Evolutionary conservation across 495 filamentous ascomycete species (phyloP).

Genomic region (Hyphodiscus hymeniophilus): DNA sequence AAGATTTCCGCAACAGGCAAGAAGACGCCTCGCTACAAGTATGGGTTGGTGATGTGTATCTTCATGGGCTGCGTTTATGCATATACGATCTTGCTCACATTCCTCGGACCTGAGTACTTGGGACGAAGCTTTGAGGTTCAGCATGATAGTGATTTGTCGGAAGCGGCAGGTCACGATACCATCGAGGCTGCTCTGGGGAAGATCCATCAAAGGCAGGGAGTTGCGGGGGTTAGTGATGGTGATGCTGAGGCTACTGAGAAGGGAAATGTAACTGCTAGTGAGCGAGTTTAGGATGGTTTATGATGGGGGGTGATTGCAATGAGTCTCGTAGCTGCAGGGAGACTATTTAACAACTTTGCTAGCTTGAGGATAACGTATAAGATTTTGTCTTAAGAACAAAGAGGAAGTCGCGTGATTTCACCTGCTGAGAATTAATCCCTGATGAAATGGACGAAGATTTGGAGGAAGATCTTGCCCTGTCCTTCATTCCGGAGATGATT

Average conservation of each 20-base stretch:
- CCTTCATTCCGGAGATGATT: too few relatives aligned
- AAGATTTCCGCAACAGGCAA: constrained; percentile 26
- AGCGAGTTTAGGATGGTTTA: too few relatives aligned
- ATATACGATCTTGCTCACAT: constrained; percentile 67
- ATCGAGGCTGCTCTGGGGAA: constrained; percentile 22
- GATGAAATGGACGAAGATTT: too few relatives aligned
- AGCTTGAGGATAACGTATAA: too few relatives aligned
- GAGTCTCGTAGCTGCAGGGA: too few relatives aligned
- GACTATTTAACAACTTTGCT: too few relatives aligned
- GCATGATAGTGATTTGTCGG: constrained; percentile 52
- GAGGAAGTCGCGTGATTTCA: too few relatives aligned
- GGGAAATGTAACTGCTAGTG: background rate
- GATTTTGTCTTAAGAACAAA: too few relatives aligned
- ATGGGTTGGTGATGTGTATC: constrained; percentile 86
- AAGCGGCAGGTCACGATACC: constrained; percentile 33
- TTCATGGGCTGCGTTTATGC: constrained; percentile 89
- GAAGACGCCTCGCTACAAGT: constrained; percentile 55
- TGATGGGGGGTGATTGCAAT: too few relatives aligned
- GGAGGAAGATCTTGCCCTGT: too few relatives aligned
- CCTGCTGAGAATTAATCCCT: too few relatives aligned
- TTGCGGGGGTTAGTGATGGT: background rate
- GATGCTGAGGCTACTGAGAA: background rate
- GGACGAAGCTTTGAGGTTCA: constrained; percentile 44
- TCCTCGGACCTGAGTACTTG: constrained; percentile 71
- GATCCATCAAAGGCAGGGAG: constrained; percentile 3